Conservation (phyloP, 2,329 filamentous ascomycete genomes). For the Apiospora saccharicola region DNA sequence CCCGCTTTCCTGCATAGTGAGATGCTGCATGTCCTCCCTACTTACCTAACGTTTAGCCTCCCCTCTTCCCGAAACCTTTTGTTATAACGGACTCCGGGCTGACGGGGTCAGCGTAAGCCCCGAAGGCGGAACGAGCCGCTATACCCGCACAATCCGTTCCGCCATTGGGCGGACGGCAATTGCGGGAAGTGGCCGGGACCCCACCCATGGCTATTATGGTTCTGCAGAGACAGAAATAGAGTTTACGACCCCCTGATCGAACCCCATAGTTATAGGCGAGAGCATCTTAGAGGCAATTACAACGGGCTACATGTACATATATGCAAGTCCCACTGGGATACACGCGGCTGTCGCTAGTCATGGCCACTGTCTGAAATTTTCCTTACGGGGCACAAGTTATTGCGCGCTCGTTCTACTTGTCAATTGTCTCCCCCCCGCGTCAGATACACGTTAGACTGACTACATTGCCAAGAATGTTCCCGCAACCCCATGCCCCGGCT, state of each 20-base stretch:
- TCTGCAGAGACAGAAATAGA: not conserved
- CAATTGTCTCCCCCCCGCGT: not conserved
- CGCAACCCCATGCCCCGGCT: not conserved
- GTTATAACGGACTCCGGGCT: not conserved
- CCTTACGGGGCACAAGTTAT: not conserved
- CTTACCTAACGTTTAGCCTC: not conserved
- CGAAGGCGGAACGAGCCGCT: not conserved
- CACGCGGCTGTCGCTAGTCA: not conserved
- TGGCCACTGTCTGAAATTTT: not conserved
- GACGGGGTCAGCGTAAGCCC: not conserved
- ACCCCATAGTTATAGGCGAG: not conserved
- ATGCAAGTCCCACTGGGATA: not conserved
- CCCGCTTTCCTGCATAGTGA: not conserved
- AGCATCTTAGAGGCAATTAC: not conserved
- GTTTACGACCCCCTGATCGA: not conserved
- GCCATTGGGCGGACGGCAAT: not conserved
- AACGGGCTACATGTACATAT: not conserved
- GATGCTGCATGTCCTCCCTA: not conserved
- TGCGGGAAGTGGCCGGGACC: not conserved
- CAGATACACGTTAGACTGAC: not conserved
- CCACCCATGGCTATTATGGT: not conserved
- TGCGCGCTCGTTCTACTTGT: accelerated
- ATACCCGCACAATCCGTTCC: not conserved
- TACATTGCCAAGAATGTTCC: not conserved
- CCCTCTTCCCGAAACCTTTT: not conserved